A percentile compares a stretch with the other conserved stretches of the same genome.
phyloP scores from a whole-genome alignment of 371 early-diverging fungal species.

The Coemansia sp. region DNA sequence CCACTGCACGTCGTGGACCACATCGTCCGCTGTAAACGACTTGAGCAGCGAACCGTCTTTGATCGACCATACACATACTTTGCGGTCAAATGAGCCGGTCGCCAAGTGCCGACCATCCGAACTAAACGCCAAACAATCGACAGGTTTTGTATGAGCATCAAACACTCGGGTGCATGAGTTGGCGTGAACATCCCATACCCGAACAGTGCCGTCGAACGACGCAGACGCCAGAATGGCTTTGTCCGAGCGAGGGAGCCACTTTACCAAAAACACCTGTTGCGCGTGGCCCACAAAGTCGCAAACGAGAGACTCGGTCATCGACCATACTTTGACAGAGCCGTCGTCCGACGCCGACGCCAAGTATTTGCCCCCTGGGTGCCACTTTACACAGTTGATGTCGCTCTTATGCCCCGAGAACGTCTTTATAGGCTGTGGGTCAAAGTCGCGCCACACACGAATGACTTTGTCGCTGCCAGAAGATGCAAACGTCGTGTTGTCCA shows the following conservation, averaged over 20 bases:
- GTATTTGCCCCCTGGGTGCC: conserved; percentile 78
- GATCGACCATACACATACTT: conserved; percentile 76
- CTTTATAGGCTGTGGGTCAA: conserved; percentile 61
- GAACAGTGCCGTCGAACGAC: conserved; percentile 85
- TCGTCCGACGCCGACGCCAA: conserved; percentile 94
- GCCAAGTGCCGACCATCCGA: conserved; percentile 82
- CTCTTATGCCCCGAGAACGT: conserved; percentile 69
- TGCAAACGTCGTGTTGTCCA: conserved; percentile 86
- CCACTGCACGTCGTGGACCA: conserved; percentile 76
- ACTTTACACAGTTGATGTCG: conserved; percentile 86
- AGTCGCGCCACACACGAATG: conserved; percentile 78
- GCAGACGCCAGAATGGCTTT: conserved; percentile 69
- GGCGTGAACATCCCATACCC: conserved; percentile 83
- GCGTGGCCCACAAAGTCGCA: conserved; percentile 70
- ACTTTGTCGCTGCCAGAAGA: conserved; percentile 82
- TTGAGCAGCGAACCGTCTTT: conserved; percentile 70
- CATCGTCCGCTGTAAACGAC: conserved; percentile 67
- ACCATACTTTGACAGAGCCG: conserved; percentile 74
- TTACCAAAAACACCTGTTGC: conserved; percentile 74
- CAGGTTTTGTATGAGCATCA: conserved; percentile 72
- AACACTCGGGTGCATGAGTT: conserved; percentile 75
- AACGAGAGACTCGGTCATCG: conserved; percentile 52
- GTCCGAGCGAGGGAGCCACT: conserved; percentile 65
- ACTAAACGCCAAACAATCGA: conserved; percentile 84
- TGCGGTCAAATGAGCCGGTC: conserved; percentile 82